These are phyloP conservation scores for Hansenula sp. DNA, from an alignment of 1,139 yeast species.

Conservation along the genomic window DNA sequence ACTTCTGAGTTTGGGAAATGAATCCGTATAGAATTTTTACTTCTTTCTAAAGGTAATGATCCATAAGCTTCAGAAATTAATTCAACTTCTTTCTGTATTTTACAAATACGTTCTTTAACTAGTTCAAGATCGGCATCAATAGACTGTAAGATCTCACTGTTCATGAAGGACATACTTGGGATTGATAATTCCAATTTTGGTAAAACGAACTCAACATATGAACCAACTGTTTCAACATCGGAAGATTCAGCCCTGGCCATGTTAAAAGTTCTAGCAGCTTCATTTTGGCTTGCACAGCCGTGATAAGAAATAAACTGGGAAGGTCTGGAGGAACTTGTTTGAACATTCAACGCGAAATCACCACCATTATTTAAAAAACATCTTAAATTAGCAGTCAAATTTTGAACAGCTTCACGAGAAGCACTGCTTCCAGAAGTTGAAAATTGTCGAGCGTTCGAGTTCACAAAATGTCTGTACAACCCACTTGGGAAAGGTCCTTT, in stretches of 20 bases:
- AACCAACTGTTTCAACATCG: slow-evolving; percentile 38
- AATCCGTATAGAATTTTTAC: slow-evolving; percentile 39
- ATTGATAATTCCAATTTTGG: slow-evolving; percentile 34
- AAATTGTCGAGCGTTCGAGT: slow-evolving; percentile 19
- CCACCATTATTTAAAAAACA: slow-evolving; percentile 29
- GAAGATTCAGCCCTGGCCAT: slow-evolving; percentile 21
- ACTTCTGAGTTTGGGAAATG: slow-evolving; percentile 58
- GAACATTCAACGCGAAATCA: slow-evolving; percentile 16
- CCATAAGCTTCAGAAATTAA: slow-evolving; percentile 42
- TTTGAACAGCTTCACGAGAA: slow-evolving; percentile 36
- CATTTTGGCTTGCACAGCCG: slow-evolving; percentile 34
- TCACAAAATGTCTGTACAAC: slow-evolving; percentile 19
- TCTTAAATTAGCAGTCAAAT: slow-evolving; percentile 32
- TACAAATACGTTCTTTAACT: slow-evolving; percentile 31
- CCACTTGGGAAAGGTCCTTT: slow-evolving; percentile 16
- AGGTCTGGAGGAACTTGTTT: background rate
- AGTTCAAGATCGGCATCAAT: slow-evolving; percentile 24
- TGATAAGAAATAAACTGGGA: slow-evolving; percentile 22
- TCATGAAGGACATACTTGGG: slow-evolving; percentile 49
- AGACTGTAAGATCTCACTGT: slow-evolving; percentile 41
- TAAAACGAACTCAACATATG: slow-evolving; percentile 50
- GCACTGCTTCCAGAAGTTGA: slow-evolving; percentile 20
- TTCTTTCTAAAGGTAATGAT: slow-evolving; percentile 44
- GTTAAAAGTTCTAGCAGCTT: slow-evolving; percentile 22
- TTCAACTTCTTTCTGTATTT: slow-evolving; percentile 34